Conservation (phyloP, 768 basidiomycete genomes). For the Xerocomellus intermedius region DNA sequence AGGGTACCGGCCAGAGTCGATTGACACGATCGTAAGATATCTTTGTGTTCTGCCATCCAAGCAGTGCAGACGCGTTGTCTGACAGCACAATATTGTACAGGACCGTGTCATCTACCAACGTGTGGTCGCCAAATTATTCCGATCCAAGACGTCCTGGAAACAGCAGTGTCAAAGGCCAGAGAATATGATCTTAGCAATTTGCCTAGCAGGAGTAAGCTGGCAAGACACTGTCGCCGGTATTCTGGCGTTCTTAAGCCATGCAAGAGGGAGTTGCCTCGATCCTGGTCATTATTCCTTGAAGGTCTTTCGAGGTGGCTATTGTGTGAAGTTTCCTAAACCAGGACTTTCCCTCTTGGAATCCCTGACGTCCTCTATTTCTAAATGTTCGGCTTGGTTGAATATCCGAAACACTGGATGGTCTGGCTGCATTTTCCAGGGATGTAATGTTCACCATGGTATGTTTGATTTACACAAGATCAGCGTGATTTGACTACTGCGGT, state of each 20-base stretch:
- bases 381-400: slow-evolving; percentile 2
- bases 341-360: not conserved
- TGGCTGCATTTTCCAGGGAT: slow-evolving; percentile 6
- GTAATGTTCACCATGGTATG: slow-evolving; percentile 6
- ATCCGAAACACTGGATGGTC: slow-evolving; percentile 27
- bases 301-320: not conserved
- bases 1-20: not conserved
- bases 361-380: not conserved
- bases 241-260: not conserved
- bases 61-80: slow-evolving; percentile 1
- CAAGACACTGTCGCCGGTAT: not conserved
- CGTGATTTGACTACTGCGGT: not conserved
- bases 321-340: not conserved
- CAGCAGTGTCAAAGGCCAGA: not conserved
- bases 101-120: slow-evolving; percentile 1
- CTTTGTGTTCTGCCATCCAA: not conserved
- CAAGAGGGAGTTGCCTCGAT: not conserved
- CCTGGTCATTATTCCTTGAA: not conserved
- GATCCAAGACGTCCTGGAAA: not conserved
- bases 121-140: not conserved
- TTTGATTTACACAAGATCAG: not conserved
- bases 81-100: not conserved
- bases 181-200: not conserved
- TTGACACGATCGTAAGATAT: not conserved
- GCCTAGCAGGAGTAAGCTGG: not conserved